Evolutionary conservation across 1,284 basidiomycete species (phyloP), one percentile per base, ranked within the genome.

Genomic region (Ustilago sp.): DNA sequence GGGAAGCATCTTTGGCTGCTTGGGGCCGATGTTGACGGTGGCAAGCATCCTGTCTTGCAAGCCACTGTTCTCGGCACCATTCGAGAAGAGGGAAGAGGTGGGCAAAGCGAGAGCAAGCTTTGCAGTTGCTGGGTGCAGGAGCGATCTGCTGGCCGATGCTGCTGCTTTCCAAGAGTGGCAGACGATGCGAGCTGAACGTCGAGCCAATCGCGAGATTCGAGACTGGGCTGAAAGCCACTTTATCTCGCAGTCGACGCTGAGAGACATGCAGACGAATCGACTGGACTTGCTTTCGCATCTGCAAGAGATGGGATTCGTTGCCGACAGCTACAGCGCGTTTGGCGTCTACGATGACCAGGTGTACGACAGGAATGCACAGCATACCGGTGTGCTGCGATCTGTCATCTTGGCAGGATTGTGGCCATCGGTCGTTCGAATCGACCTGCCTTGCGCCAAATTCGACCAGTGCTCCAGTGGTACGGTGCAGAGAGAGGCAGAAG

Each of bases 191-290:
- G 83, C 87, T 8, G 88, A 90, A 58, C 88, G 89, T 3, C 88
- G 89, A 56, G 85, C 89, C 7, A 87, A 89, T 35, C 79, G 87
- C 56, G 87, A 88, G 31, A 86, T 93, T 32, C 87, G 89, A 47
- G 81, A 86, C 7, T 97, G 94, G 86, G 94, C 93, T 86, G 92
- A 94, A 80, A 88, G 93, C 91, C 93, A 94, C 87, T 97, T 93
- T 86, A 93, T 98, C 77, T 94, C 92, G 2, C 80, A 87, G 4
- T 89, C 90, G 3, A 90, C 92, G 1, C 77, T 96, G 59, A 90
- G 93, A n/a, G 95, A 97, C 77, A 91, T 97, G 60, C 90, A 90
- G 1, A 90, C 91, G 8, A 90, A 95, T 3, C 91, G 93, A 39
- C 88, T 89, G 79, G 94, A 97, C 75, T 92, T 95, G 84, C 86